phyloP scores from a whole-genome alignment of 768 basidiomycete species.

The Russula virescens region DNA sequence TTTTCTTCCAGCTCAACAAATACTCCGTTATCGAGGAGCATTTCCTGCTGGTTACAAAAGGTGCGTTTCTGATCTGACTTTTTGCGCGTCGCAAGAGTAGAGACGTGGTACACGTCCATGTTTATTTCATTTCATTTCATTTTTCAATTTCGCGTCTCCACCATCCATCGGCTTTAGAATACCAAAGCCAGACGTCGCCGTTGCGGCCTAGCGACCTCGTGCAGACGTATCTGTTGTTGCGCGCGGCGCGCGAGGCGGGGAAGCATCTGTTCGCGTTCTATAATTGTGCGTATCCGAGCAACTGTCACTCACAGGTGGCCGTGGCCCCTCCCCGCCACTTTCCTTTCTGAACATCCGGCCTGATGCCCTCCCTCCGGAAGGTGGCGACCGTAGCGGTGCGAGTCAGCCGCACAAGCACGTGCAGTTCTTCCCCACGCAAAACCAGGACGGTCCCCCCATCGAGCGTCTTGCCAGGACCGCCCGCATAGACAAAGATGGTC shows the following conservation, averaged over 20 bases:
- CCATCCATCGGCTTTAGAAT: slow-evolving; percentile 42
- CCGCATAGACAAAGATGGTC: slow-evolving; percentile 55
- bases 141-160: no score
- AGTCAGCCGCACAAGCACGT: slow-evolving; percentile 89
- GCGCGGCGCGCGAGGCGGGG: slow-evolving; percentile 57
- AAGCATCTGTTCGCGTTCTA: slow-evolving; percentile 77
- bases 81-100: no score
- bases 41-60: slow-evolving; percentile 84
- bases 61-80: slow-evolving; percentile 34
- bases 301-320: background rate
- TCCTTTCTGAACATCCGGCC: background rate
- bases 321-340: background rate
- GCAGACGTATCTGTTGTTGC: slow-evolving; percentile 66
- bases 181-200: slow-evolving; percentile 71
- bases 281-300: slow-evolving; percentile 55
- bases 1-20: slow-evolving; percentile 63
- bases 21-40: slow-evolving; percentile 80
- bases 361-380: slow-evolving; percentile 33
- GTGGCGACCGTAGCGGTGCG: slow-evolving; percentile 75
- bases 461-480: slow-evolving; percentile 59
- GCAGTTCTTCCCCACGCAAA: slow-evolving; percentile 70
- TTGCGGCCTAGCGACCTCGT: slow-evolving; percentile 74
- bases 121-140: no score
- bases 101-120: background rate
- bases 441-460: slow-evolving; percentile 63